Percentiles rank a stretch among this genome's conserved stretches.
phyloP scores from a whole-genome alignment of 192 early-diverging fungal species.

The Coemansia brasiliensis region DNA sequence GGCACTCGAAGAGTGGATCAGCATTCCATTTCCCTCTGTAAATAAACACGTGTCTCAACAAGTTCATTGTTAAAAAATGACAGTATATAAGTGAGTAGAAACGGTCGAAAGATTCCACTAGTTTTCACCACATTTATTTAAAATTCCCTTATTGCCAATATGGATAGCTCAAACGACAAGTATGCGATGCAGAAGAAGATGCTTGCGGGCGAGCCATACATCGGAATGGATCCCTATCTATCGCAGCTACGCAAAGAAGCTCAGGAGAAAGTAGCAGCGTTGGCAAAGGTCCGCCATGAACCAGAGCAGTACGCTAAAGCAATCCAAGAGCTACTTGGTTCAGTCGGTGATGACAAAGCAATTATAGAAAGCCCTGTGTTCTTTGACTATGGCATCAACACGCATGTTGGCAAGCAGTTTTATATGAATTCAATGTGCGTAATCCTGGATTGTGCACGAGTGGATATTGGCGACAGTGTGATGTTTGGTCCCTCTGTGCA shows the following conservation, averaged over 20 bases:
- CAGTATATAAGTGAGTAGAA: too few relatives aligned
- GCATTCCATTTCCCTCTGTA: too few relatives aligned
- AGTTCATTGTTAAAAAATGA: too few relatives aligned
- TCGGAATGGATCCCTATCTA: slow-evolving; percentile 59
- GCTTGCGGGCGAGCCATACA: slow-evolving; percentile 64
- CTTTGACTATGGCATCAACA: slow-evolving; percentile 80
- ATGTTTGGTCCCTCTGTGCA: slow-evolving; percentile 78
- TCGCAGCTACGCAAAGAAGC: slow-evolving; percentile 24
- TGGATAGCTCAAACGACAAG: slow-evolving; percentile 1
- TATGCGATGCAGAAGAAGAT: slow-evolving; percentile 63
- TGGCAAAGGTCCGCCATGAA: slow-evolving; percentile 27
- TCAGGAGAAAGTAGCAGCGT: slow-evolving; percentile 28
- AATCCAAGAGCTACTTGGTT: slow-evolving; percentile 59
- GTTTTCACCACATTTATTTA: too few relatives aligned
- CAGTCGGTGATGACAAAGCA: slow-evolving; percentile 54
- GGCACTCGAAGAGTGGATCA: not conserved
- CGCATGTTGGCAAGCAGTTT: slow-evolving; percentile 67
- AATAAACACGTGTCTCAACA: too few relatives aligned
- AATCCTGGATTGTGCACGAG: slow-evolving; percentile 72
- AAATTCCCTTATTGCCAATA: too few relatives aligned
- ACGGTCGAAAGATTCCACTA: too few relatives aligned
- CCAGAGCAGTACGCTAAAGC: slow-evolving; percentile 18
- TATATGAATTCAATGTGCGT: slow-evolving; percentile 77
- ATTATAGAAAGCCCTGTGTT: slow-evolving; percentile 69
- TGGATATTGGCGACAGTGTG: slow-evolving; percentile 74